Conservation (phyloP, 2,329 filamentous ascomycete species). For the Aspergillus fumigatus region DNA sequence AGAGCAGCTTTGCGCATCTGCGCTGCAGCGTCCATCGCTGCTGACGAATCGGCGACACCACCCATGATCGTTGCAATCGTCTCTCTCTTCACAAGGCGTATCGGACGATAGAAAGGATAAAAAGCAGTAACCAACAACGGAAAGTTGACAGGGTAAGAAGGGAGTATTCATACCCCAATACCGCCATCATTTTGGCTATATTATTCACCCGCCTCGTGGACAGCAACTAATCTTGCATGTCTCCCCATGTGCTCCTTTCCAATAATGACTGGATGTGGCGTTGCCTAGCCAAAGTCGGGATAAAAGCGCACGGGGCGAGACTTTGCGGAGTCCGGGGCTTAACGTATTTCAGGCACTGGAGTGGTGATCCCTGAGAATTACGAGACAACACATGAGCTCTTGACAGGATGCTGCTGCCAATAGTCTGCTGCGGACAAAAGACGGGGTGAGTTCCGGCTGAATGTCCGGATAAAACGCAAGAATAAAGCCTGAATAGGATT, state of each 20-base stretch:
- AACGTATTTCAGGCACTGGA: background rate
- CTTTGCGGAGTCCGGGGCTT: background rate
- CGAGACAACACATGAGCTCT: background rate
- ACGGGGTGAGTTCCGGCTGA: constrained; percentile 1
- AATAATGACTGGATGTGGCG: background rate
- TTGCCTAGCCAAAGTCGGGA: background rate
- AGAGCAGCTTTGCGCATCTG: constrained; percentile 50
- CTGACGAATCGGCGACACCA: constrained; percentile 10
- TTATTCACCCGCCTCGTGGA: background rate
- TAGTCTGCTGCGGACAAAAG: background rate
- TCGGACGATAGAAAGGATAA: background rate
- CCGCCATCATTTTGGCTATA: constrained; percentile 5
- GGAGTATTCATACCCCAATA: background rate
- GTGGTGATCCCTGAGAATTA: background rate
- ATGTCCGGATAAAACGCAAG: constrained; percentile 1
- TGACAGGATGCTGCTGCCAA: background rate
- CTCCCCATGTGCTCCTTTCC: background rate
- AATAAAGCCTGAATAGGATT: background rate
- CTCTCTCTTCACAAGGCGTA: background rate
- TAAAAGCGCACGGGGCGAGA: background rate
- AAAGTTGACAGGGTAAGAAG: background rate
- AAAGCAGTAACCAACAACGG: background rate
- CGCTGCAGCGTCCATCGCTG: constrained; percentile 45
- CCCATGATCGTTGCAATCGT: constrained; percentile 5
- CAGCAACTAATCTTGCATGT: constrained; percentile 1